Conservation (phyloP, 2,329 filamentous ascomycete species). For the Alternaria triticimaculans region DNA sequence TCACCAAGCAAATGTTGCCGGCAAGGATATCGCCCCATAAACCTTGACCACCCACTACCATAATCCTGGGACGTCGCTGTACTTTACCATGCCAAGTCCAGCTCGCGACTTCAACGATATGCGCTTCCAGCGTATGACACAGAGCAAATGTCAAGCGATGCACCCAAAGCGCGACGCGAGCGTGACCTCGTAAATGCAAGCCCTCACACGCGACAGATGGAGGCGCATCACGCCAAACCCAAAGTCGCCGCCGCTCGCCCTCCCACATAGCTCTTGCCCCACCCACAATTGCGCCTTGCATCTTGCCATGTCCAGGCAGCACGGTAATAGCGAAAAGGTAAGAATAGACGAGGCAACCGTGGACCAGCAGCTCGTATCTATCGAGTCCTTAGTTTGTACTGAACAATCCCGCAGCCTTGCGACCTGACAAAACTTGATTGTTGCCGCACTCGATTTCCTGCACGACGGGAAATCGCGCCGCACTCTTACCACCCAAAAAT, state of each 20-base stretch:
- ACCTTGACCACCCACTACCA: neutral
- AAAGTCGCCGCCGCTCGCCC: neutral
- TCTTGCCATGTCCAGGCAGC: neutral
- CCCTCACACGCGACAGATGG: neutral
- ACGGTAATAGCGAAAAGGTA: neutral
- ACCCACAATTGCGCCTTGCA: neutral
- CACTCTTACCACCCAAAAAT: neutral
- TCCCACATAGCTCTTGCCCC: neutral
- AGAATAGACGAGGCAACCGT: neutral
- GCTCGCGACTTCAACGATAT: neutral
- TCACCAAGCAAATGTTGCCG: neutral
- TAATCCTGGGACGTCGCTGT: neutral
- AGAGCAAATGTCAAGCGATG: neutral
- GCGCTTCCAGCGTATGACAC: neutral
- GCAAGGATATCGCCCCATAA: neutral
- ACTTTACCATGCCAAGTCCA: neutral
- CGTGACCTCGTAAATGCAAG: constrained; percentile 1
- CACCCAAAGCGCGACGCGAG: neutral
- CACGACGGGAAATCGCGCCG: neutral
- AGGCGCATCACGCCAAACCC: neutral
- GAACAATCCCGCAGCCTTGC: neutral
- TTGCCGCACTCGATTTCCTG: neutral
- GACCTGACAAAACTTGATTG: neutral
- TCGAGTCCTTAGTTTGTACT: neutral
- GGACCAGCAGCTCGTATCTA: neutral